Percentiles rank a stretch among this genome's conserved stretches.
phyloP scores from a whole-genome alignment of 805 yeast genomes.

The Kuraishia floccosa region DNA sequence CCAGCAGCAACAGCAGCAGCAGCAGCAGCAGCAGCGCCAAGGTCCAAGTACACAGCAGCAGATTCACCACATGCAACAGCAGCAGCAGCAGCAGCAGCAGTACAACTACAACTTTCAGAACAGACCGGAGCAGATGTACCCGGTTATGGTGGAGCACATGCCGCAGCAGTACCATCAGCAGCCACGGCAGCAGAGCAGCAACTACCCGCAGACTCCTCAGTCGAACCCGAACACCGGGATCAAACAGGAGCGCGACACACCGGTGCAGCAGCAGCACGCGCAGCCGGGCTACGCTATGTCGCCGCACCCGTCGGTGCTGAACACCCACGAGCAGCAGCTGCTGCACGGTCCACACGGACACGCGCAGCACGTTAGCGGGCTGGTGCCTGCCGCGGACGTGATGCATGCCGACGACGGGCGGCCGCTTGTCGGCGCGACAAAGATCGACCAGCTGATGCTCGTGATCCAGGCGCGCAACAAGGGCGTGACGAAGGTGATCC shows the following conservation, averaged over 20 bases:
- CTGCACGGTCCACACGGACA: too few relatives aligned
- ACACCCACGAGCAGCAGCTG: too few relatives aligned
- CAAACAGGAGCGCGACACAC: too few relatives aligned
- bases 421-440: slow-evolving; percentile 74
- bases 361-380: too few relatives aligned
- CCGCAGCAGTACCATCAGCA: too few relatives aligned
- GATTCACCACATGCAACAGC: slow-evolving; percentile 10
- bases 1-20: slow-evolving; percentile 10
- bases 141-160: too few relatives aligned
- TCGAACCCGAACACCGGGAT: too few relatives aligned
- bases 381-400: slow-evolving; percentile 35
- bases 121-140: too few relatives aligned
- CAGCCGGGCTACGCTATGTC: neutral
- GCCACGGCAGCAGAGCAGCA: too few relatives aligned
- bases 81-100: slow-evolving; percentile 7
- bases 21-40: slow-evolving; percentile 9
- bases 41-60: slow-evolving; percentile 4
- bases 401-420: slow-evolving; percentile 48
- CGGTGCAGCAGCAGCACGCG: too few relatives aligned
- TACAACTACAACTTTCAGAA: neutral
- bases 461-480: slow-evolving; percentile 83
- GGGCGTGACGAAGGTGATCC: slow-evolving; percentile 54
- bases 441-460: slow-evolving; percentile 84
- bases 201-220: too few relatives aligned
- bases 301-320: too few relatives aligned